Evolutionary conservation across 345 rosid species (phyloP), one percentile per base, ranked within the genome.

Genomic region (Ceriops decandra): DNA sequence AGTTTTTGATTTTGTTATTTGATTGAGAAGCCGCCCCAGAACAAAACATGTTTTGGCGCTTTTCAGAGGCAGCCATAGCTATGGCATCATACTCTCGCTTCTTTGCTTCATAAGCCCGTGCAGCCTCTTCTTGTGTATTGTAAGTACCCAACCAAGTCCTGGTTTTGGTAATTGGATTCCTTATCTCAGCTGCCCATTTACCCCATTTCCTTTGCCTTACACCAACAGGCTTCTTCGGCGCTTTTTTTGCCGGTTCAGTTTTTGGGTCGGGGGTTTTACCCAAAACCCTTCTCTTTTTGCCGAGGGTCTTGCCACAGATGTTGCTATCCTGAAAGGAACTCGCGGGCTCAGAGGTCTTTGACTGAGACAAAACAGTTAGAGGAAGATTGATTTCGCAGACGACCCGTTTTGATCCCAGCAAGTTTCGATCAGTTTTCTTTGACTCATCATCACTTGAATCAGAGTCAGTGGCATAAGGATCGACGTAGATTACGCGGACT

Each of bases 141-240:
- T 62, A 95, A 47, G 98, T 91, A 52, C 98, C 98, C 77, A 95
- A 77, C 98, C 98, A 95, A 53, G 72, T 74, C 70, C 89, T 84
- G 51, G 72, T 74, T 52, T 69, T 84, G 52, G 81, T 80, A 20
- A 84, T 19, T 4, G 98, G 99, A 68, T 91, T 82, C 5, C 81
- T 68, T 59, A 91, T 87, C 77, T 90, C 96, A 49, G 98, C 98
- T 32, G 92, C 90, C 93, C 90, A 91, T 70, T 81, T 95, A 0
- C 99, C 99, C 89, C 98, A 95, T 64, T 82, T 86, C 59, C 99
- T 78, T 63, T 75, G 93, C 72, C 99, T 77, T 54, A 91, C 89
- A 31, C 99, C 99, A 73, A 73, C 76, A 5, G 84, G 87, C 5
- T 62, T 83, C 28, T 57, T 74, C 11, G 27, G 1, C 8, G 57